Evolutionary conservation across 192 early-diverging fungal species (phyloP), one percentile per base, ranked within the genome.

Genomic region (Gaertneriomyces sp.): DNA sequence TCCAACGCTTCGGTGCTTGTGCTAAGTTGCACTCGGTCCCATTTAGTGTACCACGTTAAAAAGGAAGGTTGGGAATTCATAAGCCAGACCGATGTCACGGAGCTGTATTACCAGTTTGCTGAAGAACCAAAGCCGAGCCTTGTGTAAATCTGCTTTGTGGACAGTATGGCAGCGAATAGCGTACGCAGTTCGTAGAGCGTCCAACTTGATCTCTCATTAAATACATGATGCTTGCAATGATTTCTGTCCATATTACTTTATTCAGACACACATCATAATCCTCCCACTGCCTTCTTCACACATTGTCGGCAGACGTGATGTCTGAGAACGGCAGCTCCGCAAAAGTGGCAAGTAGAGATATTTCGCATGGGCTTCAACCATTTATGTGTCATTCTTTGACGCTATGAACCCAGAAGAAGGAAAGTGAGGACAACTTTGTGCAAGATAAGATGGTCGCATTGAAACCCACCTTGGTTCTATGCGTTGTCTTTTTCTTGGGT

Each of bases 401-500:
- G 47, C 77, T 79, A 52, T 42, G 25, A 2, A 10, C 11, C 6
- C 8, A 41, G 25, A 11, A 19, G 67, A 25, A 11, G 25, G 44
- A 5, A 16, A 12, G 46, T 53, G 19, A 8, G 19, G 20, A 64
- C 62, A 19, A 17, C 49, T 51, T 51, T 51, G 3, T 51, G 59
- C 10, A 4, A 1, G 40, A 38, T 17, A 20, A 5, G 7, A 45
- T 16, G 5, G 38, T 7, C 33, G 17, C 47, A 12, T 6, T 17
- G 41, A 19, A 5, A 45, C 40, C 63, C 80, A 85, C 79, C 78
- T 94, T 93, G 71, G 91, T 93, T 42, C 88, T 80, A 65, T 96
- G 94, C 20, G 92, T 93, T 0, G 94, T 96, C 73, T 90, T 88
- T 77, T 91, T 91, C 79, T 96, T 96, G 8, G 94, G 94, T 39